Evolutionary conservation across 495 filamentous ascomycete species (phyloP), one percentile per base, ranked within the genome.

Genomic region (Lindgomyces ingoldianus): DNA sequence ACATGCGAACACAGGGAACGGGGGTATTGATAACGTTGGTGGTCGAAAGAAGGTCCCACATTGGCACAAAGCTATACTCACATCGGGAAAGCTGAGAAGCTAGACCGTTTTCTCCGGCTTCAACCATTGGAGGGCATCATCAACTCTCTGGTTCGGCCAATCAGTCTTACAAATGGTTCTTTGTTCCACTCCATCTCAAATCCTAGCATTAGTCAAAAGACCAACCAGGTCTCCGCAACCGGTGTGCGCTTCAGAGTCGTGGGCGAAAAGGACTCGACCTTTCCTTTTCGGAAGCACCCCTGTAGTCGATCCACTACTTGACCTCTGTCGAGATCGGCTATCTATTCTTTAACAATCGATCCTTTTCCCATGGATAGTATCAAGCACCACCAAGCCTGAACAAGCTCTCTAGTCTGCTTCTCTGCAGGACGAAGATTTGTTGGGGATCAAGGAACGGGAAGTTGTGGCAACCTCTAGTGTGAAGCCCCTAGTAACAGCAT

Each of bases 11-110:
- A n/a, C 48, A 51, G 25, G 29, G 51, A 25, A 4, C 53, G 24
- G 41, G 55, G 39, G 42, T 58, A 41, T 29, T 25, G 55, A 58
- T 58, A 58, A 58, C 24, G 45, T 30, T 10, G 26, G 46, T 50
- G 44, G 44, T 60, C 45, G 44, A 60, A 42, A 29, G 36, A 58
- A 58, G 41, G 51, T 47, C 16, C 12, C 30, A 41, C 30, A 4
- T 33, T 24, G 6, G 8, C 44, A n/a, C 6, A 39, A 41, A 26
- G 26, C 57, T 44, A 60, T n/a, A 26, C 18, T 29, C 33, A 22
- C 9, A 3, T 42, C 10, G 22, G 49, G 10, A n/a, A 33, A n/a
- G 27, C 50, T 16, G 25, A 19, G 18, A 4, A 3, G 18, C 52
- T 56, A 56, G 33, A 16, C 50, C 52, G 4, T 26, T 41, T 56